Evolutionary conservation across 1,284 basidiomycete genomes (phyloP).

Genomic region (Moesziomyces parantarcticus): DNA sequence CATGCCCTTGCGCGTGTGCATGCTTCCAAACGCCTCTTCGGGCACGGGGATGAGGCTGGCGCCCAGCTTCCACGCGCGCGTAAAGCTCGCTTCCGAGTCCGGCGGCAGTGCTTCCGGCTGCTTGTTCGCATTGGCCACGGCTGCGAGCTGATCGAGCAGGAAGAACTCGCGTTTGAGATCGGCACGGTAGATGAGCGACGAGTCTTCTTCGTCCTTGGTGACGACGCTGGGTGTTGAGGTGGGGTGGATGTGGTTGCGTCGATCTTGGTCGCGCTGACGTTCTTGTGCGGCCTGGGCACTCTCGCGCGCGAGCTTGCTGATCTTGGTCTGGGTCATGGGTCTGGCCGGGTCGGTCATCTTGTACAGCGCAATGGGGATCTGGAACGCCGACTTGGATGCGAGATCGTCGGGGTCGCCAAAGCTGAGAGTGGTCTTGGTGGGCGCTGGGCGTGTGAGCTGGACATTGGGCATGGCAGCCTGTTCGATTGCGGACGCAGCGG

Average conservation of each 20-base stretch:
- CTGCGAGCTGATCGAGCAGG: conserved; percentile 45
- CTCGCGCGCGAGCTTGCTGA: conserved; percentile 51
- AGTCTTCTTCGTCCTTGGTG: conserved; percentile 10
- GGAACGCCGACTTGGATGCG: conserved; percentile 76
- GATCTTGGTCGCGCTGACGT: conserved; percentile 16
- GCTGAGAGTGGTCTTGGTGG: conserved; percentile 41
- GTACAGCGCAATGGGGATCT: conserved; percentile 79
- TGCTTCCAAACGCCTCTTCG: conserved; percentile 76
- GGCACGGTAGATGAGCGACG: conserved; percentile 24
- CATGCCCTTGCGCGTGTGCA: conserved; percentile 81
- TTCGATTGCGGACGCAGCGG: conserved; percentile 45
- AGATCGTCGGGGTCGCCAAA: conserved; percentile 55
- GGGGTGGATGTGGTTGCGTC: conserved; percentile 27
- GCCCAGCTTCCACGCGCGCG: conserved; percentile 90
- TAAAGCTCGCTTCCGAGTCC: conserved; percentile 77
- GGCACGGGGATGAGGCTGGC: conserved; percentile 81
- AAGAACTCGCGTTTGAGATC: conserved; percentile 44
- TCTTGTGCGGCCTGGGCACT: conserved; percentile 28
- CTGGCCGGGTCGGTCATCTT: conserved; percentile 83
- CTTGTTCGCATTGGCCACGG: conserved; percentile 62
- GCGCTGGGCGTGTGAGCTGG: conserved; percentile 47
- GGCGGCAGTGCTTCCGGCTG: conserved; percentile 72
- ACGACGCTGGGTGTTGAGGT: conserved; percentile 24
- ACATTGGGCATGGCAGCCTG: conserved; percentile 50
- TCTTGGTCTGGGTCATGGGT: conserved; percentile 75